phyloP scores from a whole-genome alignment of 805 yeast genomes.

The Schizosaccharomyces cryophilus region DNA sequence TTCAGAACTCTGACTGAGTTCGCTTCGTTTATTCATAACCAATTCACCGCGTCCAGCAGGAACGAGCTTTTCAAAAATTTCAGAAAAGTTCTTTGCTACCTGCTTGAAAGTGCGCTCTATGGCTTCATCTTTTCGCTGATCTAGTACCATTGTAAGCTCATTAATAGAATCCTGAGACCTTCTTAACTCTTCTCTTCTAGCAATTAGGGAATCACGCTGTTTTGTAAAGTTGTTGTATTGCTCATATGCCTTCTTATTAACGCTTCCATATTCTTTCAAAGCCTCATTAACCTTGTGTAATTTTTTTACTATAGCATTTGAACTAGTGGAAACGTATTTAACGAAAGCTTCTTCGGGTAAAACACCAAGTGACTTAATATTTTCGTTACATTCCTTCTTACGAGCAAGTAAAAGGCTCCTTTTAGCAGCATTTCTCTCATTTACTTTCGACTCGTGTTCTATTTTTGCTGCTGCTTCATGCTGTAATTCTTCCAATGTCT shows the following conservation, averaged over 20 bases:
- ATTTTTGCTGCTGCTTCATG: constrained; percentile 26
- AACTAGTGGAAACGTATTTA: constrained; percentile 20
- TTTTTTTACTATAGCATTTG: constrained; percentile 28
- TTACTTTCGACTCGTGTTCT: constrained; percentile 34
- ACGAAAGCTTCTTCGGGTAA: constrained; percentile 65
- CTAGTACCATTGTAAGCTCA: constrained; percentile 40
- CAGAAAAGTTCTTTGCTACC: constrained; percentile 48
- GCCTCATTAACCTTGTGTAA: constrained; percentile 32
- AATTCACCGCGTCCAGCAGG: constrained; percentile 62
- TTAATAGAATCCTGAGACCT: constrained; percentile 50
- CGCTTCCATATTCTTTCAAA: constrained; percentile 42
- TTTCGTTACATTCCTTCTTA: constrained; percentile 45
- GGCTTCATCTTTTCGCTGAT: constrained; percentile 60
- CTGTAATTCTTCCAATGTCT: constrained; percentile 34
- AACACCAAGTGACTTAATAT: constrained; percentile 64
- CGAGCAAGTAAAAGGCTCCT: constrained; percentile 34
- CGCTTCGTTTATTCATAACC: constrained; percentile 29
- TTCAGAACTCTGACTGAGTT: constrained; percentile 8
- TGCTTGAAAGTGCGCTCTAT: constrained; percentile 53
- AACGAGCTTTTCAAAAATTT: constrained; percentile 56
- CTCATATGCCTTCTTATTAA: constrained; percentile 74
- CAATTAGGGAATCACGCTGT: constrained; percentile 41
- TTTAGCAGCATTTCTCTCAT: constrained; percentile 40
- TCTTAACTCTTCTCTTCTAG: constrained; percentile 43
- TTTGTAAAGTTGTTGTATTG: constrained; percentile 50